phyloP scores from a whole-genome alignment of 2,329 filamentous ascomycete species.

The Phyllosticta citribraziliensis region DNA sequence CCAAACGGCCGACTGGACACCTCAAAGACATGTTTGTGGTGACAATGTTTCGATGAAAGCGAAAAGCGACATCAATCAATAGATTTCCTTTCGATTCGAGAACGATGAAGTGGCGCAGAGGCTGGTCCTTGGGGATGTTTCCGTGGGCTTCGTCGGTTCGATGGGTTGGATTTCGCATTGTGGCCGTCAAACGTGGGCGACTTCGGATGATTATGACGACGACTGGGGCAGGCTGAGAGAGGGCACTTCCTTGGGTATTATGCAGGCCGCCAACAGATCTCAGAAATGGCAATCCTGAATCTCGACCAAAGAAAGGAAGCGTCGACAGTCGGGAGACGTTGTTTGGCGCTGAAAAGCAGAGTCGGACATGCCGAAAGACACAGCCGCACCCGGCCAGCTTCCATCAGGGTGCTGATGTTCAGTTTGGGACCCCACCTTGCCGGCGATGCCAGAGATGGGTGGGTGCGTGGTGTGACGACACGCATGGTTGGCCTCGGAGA shows the following conservation, averaged over 20 bases:
- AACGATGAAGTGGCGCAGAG: background rate
- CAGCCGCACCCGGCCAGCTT: background rate
- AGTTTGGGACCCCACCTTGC: background rate
- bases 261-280: background rate
- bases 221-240: background rate
- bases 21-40: too few relatives aligned
- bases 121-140: background rate
- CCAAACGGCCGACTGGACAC: background rate
- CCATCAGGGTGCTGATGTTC: background rate
- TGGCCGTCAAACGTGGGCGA: background rate
- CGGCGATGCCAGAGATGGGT: background rate
- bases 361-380: background rate
- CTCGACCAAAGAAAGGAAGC: background rate
- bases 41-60: too few relatives aligned
- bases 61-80: background rate
- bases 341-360: background rate
- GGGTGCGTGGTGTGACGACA: background rate
- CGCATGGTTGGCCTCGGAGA: background rate
- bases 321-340: background rate
- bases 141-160: background rate
- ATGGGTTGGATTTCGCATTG: background rate
- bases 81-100: background rate
- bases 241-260: background rate
- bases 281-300: background rate
- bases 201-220: background rate